These are phyloP conservation scores for Lasiodiplodia gonubiensis DNA, from an alignment of 2,329 filamentous ascomycete species.

Conservation along the genomic window DNA sequence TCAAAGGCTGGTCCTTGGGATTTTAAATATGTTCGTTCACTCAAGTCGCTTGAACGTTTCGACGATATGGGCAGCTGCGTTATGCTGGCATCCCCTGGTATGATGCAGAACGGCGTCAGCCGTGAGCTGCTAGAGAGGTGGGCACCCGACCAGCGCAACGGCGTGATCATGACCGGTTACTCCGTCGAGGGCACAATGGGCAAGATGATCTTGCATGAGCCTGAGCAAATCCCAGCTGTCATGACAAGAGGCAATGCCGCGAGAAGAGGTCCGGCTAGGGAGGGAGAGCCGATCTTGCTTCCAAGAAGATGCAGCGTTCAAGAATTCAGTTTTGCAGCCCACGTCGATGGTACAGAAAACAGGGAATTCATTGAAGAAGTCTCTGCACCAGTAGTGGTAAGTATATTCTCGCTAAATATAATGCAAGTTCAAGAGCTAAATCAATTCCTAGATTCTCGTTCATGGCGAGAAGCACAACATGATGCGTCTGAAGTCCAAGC, in stretches of 20 bases:
- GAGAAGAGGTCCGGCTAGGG: constrained; percentile 64
- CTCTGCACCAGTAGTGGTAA: constrained; percentile 85
- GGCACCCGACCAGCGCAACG: constrained; percentile 95
- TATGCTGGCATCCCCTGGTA: constrained; percentile 96
- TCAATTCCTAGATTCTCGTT: constrained; percentile 74
- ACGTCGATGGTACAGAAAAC: constrained; percentile 95
- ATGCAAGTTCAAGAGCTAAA: constrained; percentile 7
- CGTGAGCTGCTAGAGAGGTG: constrained; percentile 91
- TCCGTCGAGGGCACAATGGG: constrained; percentile 99
- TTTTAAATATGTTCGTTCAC: constrained; percentile 88
- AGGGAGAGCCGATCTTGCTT: constrained; percentile 85
- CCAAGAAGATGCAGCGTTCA: constrained; percentile 90
- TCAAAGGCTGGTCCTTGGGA: constrained; percentile 90
- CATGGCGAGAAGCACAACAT: constrained; percentile 98
- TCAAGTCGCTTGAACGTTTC: constrained; percentile 93
- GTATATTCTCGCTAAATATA: constrained; percentile 45
- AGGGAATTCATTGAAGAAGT: constrained; percentile 97
- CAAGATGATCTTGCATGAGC: constrained; percentile 92
- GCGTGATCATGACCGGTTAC: constrained; percentile 98
- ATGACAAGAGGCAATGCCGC: constrained; percentile 71
- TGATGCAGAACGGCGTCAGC: constrained; percentile 96
- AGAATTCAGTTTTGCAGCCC: constrained; percentile 93
- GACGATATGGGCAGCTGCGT: constrained; percentile 95
- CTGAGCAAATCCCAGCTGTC: constrained; percentile 91
- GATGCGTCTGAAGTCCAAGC: constrained; percentile 93